Evolutionary conservation across 495 filamentous ascomycete genomes (phyloP), one percentile per base, ranked within the genome.

Genomic region (Friedmanniomyces endolithicus): DNA sequence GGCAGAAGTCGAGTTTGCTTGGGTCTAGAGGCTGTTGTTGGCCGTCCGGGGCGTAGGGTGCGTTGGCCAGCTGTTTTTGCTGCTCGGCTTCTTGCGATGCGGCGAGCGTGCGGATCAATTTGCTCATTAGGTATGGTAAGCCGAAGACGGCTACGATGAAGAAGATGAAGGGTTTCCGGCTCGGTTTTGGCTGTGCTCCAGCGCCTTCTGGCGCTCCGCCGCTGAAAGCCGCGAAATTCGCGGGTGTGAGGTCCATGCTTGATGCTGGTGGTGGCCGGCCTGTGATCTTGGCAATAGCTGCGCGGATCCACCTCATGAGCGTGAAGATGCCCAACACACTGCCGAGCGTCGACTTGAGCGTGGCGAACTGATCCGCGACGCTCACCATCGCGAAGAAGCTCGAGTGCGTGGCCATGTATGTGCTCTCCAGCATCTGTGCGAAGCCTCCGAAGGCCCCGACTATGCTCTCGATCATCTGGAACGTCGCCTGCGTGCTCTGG

Each of bases 381-480:
- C 88, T 87, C 19, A 99, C 84, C 90, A 99, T 97, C 31, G 94
- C 92, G 67, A 97, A 97, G 71, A 99, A 99, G 48, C 85, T 90
- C 48, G 87, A 94, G 73, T 97, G 94, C 2, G 94, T 99, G n/a
- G 94, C 92, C 94, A 99, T 97, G 63, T 95, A 99, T 11, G 94
- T 97, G 69, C 90, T 96, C 71, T 99, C 92, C 11, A 99, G 77
- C 94, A 99, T 97, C 75, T 99, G 94, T 17, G 94, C 90, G 66
- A 99, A 95, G 1, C 94, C 94, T 27, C 90, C 87, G 70, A 92
- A 96, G 16, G 94, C 90, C n/a, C 87, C 85, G n/a, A 97, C 92
- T 41, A 99, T 86, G 58, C 88, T 92, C 72, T 99, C 94, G 39
- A 99, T 88, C 75, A 97, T 86, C 76, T 97, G 92, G 65, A 99